Evolutionary conservation across 1,284 basidiomycete species (phyloP).

Genomic region (Thelephora terrestris): DNA sequence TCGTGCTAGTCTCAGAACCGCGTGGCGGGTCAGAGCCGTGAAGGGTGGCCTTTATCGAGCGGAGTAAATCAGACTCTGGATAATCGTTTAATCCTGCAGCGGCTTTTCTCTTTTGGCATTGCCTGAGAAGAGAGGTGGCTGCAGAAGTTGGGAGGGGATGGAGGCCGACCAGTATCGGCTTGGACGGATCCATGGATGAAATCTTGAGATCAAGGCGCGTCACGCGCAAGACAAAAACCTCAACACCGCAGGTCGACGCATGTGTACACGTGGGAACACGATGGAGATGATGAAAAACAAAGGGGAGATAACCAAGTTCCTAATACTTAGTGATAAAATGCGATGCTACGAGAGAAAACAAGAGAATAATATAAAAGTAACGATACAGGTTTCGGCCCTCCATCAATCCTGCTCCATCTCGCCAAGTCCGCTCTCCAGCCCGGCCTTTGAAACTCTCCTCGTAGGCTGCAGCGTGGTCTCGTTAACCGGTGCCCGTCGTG

Average conservation of each 20-base stretch:
- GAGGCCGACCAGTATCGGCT: constrained; percentile 7
- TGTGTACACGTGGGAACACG: too few species aligned
- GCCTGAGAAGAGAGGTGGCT: constrained; percentile 6
- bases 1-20: constrained; percentile 6
- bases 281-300: too few species aligned
- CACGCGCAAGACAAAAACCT: not conserved
- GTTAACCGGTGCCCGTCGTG: constrained; percentile 74
- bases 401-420: not conserved
- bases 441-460: constrained; percentile 82
- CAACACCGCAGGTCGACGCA: too few species aligned
- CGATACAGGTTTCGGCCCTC: not conserved
- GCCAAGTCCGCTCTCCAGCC: constrained; percentile 51
- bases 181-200: not conserved
- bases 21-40: constrained; percentile 11
- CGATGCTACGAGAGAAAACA: not conserved
- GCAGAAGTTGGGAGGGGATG: constrained; percentile 1
- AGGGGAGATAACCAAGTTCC: not conserved
- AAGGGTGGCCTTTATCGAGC: constrained; percentile 16
- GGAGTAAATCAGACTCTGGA: constrained; percentile 15
- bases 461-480: constrained; percentile 79
- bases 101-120: not conserved
- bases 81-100: not conserved
- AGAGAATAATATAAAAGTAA: not conserved
- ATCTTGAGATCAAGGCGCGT: not conserved
- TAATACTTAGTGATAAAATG: not conserved